Conservation (phyloP, 495 filamentous ascomycete species). For the Durotheca rogersii region DNA sequence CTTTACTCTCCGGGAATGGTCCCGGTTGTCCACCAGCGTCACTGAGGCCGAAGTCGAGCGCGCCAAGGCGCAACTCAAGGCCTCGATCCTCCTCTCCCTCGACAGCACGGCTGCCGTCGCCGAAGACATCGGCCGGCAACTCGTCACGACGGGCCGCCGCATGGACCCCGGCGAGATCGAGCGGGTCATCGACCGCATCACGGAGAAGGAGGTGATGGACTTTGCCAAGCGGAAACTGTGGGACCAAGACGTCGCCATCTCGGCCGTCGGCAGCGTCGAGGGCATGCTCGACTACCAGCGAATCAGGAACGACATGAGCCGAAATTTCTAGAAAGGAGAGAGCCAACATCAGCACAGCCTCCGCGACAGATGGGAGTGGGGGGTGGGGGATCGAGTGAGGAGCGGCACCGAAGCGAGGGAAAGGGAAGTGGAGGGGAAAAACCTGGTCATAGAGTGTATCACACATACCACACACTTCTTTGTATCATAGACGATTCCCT, state of each 20-base stretch:
- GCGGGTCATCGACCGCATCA: slow-evolving; percentile 78
- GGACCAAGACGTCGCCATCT: slow-evolving; percentile 95
- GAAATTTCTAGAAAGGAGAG: slow-evolving; percentile 64
- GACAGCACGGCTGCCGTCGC: slow-evolving; percentile 96
- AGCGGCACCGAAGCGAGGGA: slow-evolving; percentile 16
- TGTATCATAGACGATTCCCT: slow-evolving; percentile 40
- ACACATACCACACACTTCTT: slow-evolving; percentile 34
- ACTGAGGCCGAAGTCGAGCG: slow-evolving; percentile 91
- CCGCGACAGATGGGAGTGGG: too few relatives aligned
- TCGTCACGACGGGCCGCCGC: slow-evolving; percentile 92
- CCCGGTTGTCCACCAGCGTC: slow-evolving; percentile 83
- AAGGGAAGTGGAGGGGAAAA: slow-evolving; percentile 21
- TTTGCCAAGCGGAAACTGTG: slow-evolving; percentile 90
- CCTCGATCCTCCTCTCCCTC: slow-evolving; percentile 91
- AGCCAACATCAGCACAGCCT: too few relatives aligned
- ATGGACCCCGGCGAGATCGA: slow-evolving; percentile 93
- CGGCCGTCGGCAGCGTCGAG: slow-evolving; percentile 89
- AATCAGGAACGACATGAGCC: slow-evolving; percentile 84
- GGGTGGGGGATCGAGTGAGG: too few relatives aligned
- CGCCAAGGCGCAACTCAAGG: slow-evolving; percentile 98
- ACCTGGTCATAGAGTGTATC: slow-evolving; percentile 39
- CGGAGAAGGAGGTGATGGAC: slow-evolving; percentile 94
- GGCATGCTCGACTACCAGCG: slow-evolving; percentile 87
- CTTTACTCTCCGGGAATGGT: slow-evolving; percentile 98
- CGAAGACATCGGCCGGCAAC: slow-evolving; percentile 97